Evolutionary conservation across 371 early-diverging fungal genomes (phyloP).

Genomic region (Mortierella sp.): DNA sequence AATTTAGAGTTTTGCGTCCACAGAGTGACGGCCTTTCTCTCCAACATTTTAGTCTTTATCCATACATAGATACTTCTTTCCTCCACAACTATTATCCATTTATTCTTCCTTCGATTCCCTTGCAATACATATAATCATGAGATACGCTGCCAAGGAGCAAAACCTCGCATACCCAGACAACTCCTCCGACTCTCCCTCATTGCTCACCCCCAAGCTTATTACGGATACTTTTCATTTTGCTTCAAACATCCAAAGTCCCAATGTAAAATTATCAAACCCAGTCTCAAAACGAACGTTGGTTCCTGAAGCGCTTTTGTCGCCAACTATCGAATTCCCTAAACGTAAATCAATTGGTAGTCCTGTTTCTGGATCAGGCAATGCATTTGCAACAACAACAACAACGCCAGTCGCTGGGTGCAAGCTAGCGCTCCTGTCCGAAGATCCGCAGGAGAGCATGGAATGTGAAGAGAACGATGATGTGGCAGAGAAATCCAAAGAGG

Average conservation of each 20-base stretch:
- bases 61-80: not conserved
- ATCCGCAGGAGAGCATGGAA: not conserved
- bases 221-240: not conserved
- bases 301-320: constrained; percentile 31
- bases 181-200: not conserved
- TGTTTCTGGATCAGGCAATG: not conserved
- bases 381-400: not conserved
- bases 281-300: not conserved
- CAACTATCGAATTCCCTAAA: constrained; percentile 33
- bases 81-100: not conserved
- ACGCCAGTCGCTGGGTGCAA: not conserved
- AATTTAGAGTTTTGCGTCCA: not conserved
- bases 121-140: not conserved
- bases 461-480: constrained; percentile 29
- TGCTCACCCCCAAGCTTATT: not conserved
- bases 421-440: not conserved
- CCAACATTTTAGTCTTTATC: too few species aligned
- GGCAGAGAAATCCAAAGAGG: constrained; percentile 45
- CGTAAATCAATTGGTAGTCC: constrained; percentile 12
- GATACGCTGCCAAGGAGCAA: not conserved
- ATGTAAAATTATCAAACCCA: constrained; percentile 1
- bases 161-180: not conserved
- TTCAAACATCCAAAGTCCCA: not conserved
- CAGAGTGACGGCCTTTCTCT: not conserved
- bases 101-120: not conserved